Percentiles rank a stretch among this genome's conserved stretches.
These are phyloP conservation scores for Ophioceras dolichostomum DNA, from an alignment of 2,329 filamentous ascomycete species.

Conservation along the genomic window DNA sequence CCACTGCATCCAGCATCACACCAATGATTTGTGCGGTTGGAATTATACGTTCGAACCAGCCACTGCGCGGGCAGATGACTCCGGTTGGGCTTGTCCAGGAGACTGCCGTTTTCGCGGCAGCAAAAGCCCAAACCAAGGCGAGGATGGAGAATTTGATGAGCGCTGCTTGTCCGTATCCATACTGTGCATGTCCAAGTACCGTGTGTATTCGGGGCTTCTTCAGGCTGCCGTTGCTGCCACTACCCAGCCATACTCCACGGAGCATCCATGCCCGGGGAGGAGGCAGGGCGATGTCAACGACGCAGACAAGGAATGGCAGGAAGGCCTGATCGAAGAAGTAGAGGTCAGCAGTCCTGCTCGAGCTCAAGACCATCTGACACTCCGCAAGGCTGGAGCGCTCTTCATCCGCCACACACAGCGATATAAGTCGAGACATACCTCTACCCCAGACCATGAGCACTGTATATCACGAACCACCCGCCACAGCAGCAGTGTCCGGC, in stretches of 20 bases:
- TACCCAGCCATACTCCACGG: background rate
- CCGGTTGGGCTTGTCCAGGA: background rate
- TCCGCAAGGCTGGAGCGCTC: background rate
- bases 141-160: background rate
- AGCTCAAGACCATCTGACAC: background rate
- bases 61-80: background rate
- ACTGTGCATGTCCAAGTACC: background rate
- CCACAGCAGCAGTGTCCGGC: background rate
- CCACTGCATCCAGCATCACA: conserved; percentile 1
- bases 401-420: background rate
- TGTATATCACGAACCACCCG: background rate
- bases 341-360: background rate
- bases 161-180: too few relatives aligned
- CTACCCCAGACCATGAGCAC: background rate
- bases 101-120: background rate
- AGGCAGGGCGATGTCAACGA: background rate
- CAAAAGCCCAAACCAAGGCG: background rate
- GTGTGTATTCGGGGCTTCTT: background rate
- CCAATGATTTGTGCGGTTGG: background rate
- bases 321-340: background rate
- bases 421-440: background rate
- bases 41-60: background rate
- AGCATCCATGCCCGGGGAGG: background rate
- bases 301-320: background rate
- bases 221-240: background rate